phyloP scores from a whole-genome alignment of 139 green algal genomes.

The Diplosphaera chodatii region DNA sequence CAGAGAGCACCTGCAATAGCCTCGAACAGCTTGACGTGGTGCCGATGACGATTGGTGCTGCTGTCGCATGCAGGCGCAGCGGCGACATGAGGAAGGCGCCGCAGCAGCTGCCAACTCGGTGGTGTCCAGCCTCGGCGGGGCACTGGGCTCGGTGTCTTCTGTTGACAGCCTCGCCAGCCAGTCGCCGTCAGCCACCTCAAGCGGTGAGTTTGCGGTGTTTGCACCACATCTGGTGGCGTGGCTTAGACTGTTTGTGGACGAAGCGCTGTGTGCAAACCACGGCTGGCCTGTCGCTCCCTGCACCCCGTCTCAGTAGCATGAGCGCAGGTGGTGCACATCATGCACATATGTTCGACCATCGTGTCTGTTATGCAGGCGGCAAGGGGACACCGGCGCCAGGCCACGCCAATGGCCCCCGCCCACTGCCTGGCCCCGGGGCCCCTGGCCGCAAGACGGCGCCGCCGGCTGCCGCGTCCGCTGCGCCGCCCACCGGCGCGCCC shows the following conservation, averaged over 20 bases:
- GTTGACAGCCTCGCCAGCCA: not conserved
- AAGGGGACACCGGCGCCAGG: not conserved
- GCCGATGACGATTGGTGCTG: not conserved
- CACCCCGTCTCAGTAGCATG: no score
- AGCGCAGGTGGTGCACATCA: no score
- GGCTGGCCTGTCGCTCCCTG: no score
- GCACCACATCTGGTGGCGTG: no score
- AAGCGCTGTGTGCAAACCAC: no score
- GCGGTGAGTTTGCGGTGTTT: no score
- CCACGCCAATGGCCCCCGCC: not conserved
- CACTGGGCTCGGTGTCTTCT: not conserved
- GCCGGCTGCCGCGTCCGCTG: not conserved
- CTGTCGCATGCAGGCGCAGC: constrained; percentile 8
- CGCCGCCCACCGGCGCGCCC: no score
- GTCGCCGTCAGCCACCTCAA: not conserved
- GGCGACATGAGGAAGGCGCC: constrained; percentile 16
- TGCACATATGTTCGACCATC: no score
- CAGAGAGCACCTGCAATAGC: no score
- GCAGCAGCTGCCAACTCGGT: constrained; percentile 6
- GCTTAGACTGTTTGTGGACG: no score
- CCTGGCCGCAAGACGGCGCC: not conserved
- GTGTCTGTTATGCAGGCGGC: not conserved
- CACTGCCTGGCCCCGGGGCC: no score
- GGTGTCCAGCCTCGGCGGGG: not conserved
- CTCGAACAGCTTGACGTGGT: not conserved